Base-by-base conservation (phyloP, 129 eudicot genomes). In the Solidago caesia region DNA sequence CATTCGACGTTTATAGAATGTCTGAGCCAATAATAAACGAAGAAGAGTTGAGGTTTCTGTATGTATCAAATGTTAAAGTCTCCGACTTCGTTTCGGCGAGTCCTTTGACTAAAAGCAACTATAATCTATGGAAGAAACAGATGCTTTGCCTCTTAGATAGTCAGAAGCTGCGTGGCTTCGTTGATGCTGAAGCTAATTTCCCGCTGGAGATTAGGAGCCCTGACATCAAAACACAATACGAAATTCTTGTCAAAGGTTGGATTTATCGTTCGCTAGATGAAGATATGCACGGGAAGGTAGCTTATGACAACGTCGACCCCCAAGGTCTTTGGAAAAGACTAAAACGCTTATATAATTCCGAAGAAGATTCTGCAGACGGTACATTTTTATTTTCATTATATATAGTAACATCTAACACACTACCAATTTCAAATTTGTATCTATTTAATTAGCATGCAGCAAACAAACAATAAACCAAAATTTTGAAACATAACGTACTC, bases 241-340 rank as follows among this genome's bases (percentile, higher is more conserved):
- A 73, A 5, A 45, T 16, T n/a, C 70, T 73, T 73, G 29, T 73
- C 6, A 60, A 27, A 73, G 59, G 77, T 60, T 73, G 70, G 72
- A 61, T 61, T 75, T 75, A 63, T 5, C 64, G 79, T 75, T 48
- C 79, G 6, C 47, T 75, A 2, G 63, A 43, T 29, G 52, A 75
- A 41, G 64, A 62, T 4, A 14, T 48, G 41, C 79, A 21, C 21
- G 21, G 21, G 21, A 0, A 21, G 21, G 21, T 21, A 21, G 21
- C 0, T 21, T 21, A 21, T 21, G 21, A 21, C 21, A 21, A 21
- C 21, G 21, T 21, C 21, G 21, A 21, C 21, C 21, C 21, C 21
- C 21, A 0, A 21, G 0, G 21, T 21, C 21, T 21, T 21, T 0
- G 21, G 21, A 0, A 21, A 21, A 21, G 0, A 21, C 21, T 21